Base-by-base conservation (phyloP, 352 stramenopile species). In the Phytophthora aleatoria region DNA sequence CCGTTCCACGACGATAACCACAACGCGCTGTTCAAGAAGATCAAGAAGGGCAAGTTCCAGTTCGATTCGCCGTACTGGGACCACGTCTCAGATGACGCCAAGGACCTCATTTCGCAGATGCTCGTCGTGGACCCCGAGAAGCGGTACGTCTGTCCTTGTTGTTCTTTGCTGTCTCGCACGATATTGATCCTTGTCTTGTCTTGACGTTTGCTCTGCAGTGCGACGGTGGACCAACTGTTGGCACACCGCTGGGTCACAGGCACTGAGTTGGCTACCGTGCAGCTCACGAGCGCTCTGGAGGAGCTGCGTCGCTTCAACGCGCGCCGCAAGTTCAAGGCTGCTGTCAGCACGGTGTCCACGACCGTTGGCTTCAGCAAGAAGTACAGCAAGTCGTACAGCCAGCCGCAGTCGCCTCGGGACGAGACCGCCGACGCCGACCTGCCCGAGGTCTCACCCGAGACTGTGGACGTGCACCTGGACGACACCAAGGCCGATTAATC, bases 1-100 rank as follows among this genome's bases (percentile, higher is more conserved):
- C 89, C 89, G 28, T 96, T 96, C 73, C 85, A 98, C 70, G 81
- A 97, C 67, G 86, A 98, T 69, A 98, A 98, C 76, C 93, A 98
- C 73, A 88, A 90, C 27, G 85, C 90, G 43, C 85, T 98, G 15
- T 99, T 98, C 73, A 90, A 92, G 54, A 98, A 97, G 68, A 98
- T 98, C 70, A 96, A 97, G 70, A 90, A 85, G 50, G 95, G 92
- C 51, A 90, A 96, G 59, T 98, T 97, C 73, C 79, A 98, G 78
- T 99, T 98, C 60, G 93, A 98, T 61, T 90, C 91, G n/a, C 93
- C 97, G 15, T 98, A 98, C 75, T 98, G 95, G 95, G 87, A 94
- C 68, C 81, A 96, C 62, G 87, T 98, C 12, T 97, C 88, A 31
- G 91, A 95, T 45, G 81, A 97, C 50, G 96, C 92, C 45, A 98